Evolutionary conservation across 352 stramenopile genomes (phyloP).

Genomic region (Phytophthora cryptogea): DNA sequence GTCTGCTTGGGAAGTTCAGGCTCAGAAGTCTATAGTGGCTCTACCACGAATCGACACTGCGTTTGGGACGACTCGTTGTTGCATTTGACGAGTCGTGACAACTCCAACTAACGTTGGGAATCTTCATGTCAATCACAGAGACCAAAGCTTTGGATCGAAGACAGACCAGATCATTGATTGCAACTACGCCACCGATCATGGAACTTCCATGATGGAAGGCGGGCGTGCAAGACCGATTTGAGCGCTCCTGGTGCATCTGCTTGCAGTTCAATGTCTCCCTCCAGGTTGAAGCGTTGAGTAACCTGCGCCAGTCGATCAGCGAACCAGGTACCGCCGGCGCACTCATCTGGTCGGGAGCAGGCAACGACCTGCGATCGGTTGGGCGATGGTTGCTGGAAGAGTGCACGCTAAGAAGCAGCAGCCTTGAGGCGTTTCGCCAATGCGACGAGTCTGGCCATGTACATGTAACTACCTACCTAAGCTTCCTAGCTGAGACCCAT

Average conservation of each 20-base stretch:
- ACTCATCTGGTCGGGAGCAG: conserved; percentile 10
- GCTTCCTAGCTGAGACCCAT: not conserved
- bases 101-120: too few relatives aligned
- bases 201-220: not conserved
- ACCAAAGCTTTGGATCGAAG: not conserved
- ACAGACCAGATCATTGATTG: not conserved
- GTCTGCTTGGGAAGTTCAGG: conserved; percentile 1
- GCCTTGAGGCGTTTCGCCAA: not conserved
- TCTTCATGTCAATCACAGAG: too few relatives aligned
- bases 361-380: not conserved
- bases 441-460: not conserved
- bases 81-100: too few relatives aligned
- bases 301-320: not conserved
- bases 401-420: not conserved
- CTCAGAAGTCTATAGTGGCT: not conserved
- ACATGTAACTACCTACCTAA: not conserved
- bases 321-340: conserved; percentile 4
- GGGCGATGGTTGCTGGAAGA: not conserved
- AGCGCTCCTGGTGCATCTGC: conserved; percentile 3
- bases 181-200: not conserved
- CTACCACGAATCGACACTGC: not conserved
- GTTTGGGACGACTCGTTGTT: too few relatives aligned
- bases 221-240: conserved; percentile 9
- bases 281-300: conserved; percentile 9
- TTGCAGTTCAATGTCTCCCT: conserved; percentile 26